Evolutionary conservation across 2,329 filamentous ascomycete species (phyloP).

Genomic region (Diaporthe sp.): DNA sequence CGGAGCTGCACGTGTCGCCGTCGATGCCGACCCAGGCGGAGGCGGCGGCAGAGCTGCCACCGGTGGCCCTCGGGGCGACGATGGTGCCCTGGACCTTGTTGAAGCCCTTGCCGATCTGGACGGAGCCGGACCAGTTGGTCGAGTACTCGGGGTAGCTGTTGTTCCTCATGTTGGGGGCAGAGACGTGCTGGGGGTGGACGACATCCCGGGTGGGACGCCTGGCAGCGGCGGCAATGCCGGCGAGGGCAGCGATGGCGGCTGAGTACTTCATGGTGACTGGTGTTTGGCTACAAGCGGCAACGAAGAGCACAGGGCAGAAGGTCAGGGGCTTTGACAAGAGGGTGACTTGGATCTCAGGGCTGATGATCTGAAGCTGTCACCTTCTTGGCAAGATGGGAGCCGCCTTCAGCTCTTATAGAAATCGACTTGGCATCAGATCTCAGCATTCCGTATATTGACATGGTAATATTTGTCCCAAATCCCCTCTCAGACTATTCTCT

Average conservation of each 20-base stretch:
- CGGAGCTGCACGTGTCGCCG: conserved; percentile 53
- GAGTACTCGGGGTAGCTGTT: conserved; percentile 63
- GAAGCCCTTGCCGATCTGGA: conserved; percentile 65
- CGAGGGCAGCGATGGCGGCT: conserved; percentile 51
- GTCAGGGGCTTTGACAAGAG: conserved; percentile 19
- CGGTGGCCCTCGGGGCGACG: conserved; percentile 58
- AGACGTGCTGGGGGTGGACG: conserved; percentile 45
- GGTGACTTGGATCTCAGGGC: conserved; percentile 1
- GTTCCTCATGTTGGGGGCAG: conserved; percentile 50
- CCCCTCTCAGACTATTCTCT: neutral
- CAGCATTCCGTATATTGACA: neutral
- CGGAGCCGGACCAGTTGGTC: conserved; percentile 72
- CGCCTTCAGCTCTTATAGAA: conserved; percentile 7
- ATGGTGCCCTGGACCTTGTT: conserved; percentile 68
- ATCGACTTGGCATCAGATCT: neutral
- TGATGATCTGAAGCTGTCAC: conserved; percentile 12
- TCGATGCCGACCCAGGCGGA: conserved; percentile 74
- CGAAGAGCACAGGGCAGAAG: neutral
- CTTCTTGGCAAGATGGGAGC: neutral
- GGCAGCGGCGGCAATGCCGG: conserved; percentile 53
- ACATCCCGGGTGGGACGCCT: conserved; percentile 50
- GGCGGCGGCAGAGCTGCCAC: conserved; percentile 56
- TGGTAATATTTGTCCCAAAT: neutral
- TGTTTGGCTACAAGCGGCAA: neutral
- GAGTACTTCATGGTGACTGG: conserved; percentile 65